Evolutionary conservation across 2,329 filamentous ascomycete species (phyloP), one percentile per base, ranked within the genome.

Genomic region (Teratosphaeria pseudoeucalypti): DNA sequence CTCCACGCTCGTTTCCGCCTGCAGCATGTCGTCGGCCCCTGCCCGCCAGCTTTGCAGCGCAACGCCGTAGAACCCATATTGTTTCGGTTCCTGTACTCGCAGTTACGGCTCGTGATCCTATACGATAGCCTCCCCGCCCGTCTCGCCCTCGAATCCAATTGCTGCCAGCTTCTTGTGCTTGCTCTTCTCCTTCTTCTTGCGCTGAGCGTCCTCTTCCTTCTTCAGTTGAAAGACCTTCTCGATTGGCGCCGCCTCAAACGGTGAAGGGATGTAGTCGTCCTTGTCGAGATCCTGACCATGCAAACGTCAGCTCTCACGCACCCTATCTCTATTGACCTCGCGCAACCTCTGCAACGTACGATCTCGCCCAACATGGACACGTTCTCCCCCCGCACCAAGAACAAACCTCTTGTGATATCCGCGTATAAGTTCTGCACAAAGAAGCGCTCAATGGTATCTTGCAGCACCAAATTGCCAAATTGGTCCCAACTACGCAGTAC

Each of bases 401-500:
- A 97, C 63, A 95, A 85, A 56, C 94, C 94, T 60, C 90, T 85
- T 11, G 85, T 81, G 61, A 95, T 83, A 73, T 99, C 94, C 62
- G 90, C 89, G 72, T 90, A 97, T 57, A 95, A 71, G 58, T 82
- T 76, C 72, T 83, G 71, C 16, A 85, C 85, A 72, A 92, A 96
- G 67, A 96, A 84, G 60, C 94, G 85, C 77, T 99, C 94, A 64
- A 90, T 81, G 29, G 94, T 96, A 68, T 91, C 90, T 76, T 96
- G 92, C 57, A 99, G 85, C 62, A 97, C 90, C 61, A 99, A 82
- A 74, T 99, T 99, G 67, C 92, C 92, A 71, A 96, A 97, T 75
- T 99, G 94, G 76, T 99, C 94, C 90, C 94, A 99, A 67, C 90
- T 95, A 70, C 94, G 83, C 66, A 99, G 77, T 54, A 97, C 89